These are phyloP conservation scores for Sordariomycetes sp. DNA, from an alignment of 2,329 filamentous ascomycete species.

Conservation along the genomic window DNA sequence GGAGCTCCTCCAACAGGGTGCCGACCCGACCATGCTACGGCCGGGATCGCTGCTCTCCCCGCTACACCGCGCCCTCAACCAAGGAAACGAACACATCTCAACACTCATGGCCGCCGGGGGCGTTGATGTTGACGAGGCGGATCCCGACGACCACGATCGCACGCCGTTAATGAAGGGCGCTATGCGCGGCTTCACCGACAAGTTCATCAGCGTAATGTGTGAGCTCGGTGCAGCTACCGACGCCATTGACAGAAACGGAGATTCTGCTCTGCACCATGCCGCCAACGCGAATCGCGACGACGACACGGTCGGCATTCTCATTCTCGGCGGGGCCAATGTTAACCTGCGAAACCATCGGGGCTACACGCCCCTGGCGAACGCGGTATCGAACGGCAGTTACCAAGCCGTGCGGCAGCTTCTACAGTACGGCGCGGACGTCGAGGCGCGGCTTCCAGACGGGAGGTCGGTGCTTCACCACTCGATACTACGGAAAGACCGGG, in stretches of 20 bases:
- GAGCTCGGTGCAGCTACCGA: slow-evolving; percentile 11
- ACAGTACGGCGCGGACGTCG: slow-evolving; percentile 11
- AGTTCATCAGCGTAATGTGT: slow-evolving; percentile 11
- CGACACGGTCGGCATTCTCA: slow-evolving; percentile 10
- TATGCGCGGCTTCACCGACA: slow-evolving; percentile 9
- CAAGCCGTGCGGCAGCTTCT: slow-evolving; percentile 8
- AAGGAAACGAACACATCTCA: slow-evolving; percentile 9
- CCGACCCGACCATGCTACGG: slow-evolving; percentile 9
- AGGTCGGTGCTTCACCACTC: slow-evolving; percentile 11
- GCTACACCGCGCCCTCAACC: slow-evolving; percentile 11
- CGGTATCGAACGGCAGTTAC: slow-evolving; percentile 8
- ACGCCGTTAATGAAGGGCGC: slow-evolving; percentile 10
- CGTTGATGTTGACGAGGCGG: slow-evolving; percentile 9
- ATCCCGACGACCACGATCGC: slow-evolving; percentile 7
- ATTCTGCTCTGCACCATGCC: slow-evolving; percentile 11
- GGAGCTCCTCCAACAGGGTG: slow-evolving; percentile 9
- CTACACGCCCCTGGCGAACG: slow-evolving; percentile 10
- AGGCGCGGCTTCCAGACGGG: slow-evolving; percentile 8
- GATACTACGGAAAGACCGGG: slow-evolving; percentile 8
- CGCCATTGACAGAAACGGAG: slow-evolving; percentile 10
- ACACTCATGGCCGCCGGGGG: slow-evolving; percentile 11
- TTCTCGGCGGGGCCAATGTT: slow-evolving; percentile 10
- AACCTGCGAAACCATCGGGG: slow-evolving; percentile 8
- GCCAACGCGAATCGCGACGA: slow-evolving; percentile 9
- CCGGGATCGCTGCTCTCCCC: slow-evolving; percentile 8